These are phyloP conservation scores for Eucalyptus pumila DNA, from an alignment of 345 rosid genomes.

Conservation along the genomic window DNA sequence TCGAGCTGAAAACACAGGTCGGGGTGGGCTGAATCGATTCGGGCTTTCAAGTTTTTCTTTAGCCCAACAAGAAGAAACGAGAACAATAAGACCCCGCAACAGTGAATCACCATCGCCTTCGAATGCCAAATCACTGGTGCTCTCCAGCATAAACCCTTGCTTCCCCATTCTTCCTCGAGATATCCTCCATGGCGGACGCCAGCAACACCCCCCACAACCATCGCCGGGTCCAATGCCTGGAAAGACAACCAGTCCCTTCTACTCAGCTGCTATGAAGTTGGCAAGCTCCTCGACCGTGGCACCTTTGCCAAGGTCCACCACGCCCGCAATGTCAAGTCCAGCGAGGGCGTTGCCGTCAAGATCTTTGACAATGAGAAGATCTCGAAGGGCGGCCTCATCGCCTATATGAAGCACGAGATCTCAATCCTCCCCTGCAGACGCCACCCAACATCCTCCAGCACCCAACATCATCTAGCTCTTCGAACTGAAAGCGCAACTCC, in stretches of 20 bases:
- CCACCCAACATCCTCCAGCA: constrained; percentile 52
- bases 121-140: background rate
- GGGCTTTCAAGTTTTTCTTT: background rate
- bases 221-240: background rate
- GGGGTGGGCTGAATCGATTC: background rate
- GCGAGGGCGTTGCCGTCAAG: constrained; percentile 53
- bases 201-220: background rate
- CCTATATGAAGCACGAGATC: constrained; percentile 65
- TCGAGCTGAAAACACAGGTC: background rate
- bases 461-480: constrained; percentile 30
- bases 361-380: constrained; percentile 63
- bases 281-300: constrained; percentile 71
- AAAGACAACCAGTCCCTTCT: background rate
- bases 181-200: background rate
- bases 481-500: background rate
- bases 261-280: background rate
- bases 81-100: background rate
- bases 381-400: constrained; percentile 43
- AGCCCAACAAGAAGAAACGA: background rate
- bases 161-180: background rate
- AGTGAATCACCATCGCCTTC: background rate
- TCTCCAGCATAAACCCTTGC: background rate
- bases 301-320: constrained; percentile 73
- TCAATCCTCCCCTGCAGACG: constrained; percentile 73
- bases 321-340: constrained; percentile 41